Evolutionary conservation across 2,329 filamentous ascomycete species (phyloP), one percentile per base, ranked within the genome.

Genomic region (Pseudocercospora cruenta): DNA sequence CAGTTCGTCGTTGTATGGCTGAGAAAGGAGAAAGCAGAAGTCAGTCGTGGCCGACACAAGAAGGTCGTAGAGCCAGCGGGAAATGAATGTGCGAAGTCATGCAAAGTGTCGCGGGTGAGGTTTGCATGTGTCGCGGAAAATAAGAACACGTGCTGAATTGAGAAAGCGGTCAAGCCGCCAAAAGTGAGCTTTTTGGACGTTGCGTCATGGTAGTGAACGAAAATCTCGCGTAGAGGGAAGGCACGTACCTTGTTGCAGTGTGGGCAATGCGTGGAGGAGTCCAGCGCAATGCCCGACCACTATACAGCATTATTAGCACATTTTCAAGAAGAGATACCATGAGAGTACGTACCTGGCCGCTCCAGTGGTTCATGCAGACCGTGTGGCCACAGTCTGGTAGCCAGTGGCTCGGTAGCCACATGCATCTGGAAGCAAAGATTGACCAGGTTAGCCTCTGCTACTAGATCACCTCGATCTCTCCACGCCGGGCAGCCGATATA

Each of bases 181-280:
- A 19, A 39, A 28, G 59, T 39, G 26, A 61, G 59, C 19, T 51
- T 47, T 49, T 61, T 19, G 16, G 14, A 49, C 19, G 39, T 60
- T 39, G 45, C 58, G 58, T 24, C 58, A 60, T 21, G 21, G 36
- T 4, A 45, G 36, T 39, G 21, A 51, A n/a, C 36, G 53, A n/a
- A n/a, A 19, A 36, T 2, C 2, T 8, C 12, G 8, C 14, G 57
- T n/a, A 59, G 5, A 24, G 19, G 57, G 57, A 36, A 59, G 57
- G 57, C 33, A 39, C 57, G 28, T 43, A 59, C 57, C 57, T 59
- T 36, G 8, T 33, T 39, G 19, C 57, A 59, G 33, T 36, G 19
- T 21, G 47, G 19, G 19, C 47, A 51, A 24, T 51, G 47, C 47
- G 47, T 51, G 9, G 47, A 21, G 47, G 47, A 21, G 22, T 51